Base-by-base conservation (phyloP, 2,329 filamentous ascomycete genomes). In the Truncatella angustata region DNA sequence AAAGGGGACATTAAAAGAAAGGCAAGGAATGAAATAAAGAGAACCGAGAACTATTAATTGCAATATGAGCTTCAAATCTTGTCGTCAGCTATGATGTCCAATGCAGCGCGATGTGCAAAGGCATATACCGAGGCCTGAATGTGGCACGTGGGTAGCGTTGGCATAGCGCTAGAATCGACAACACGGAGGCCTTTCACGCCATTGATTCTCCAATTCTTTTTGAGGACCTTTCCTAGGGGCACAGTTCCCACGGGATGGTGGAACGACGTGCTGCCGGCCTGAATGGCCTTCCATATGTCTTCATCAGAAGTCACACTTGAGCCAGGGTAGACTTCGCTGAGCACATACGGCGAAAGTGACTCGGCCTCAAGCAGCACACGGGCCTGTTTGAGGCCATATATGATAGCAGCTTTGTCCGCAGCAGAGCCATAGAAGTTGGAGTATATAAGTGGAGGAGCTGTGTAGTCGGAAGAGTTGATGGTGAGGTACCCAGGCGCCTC, bases 401-500 rank as follows among this genome's bases (percentile, higher is more conserved):
- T 46, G 24, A 46, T 34, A 26, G 43, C 43, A n/a, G 43, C 43
- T 26, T 46, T 46, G 43, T 46, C 43, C n/a, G 43, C 43, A 9
- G 24, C 43, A 16, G 24, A 14, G 7, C 43, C 43, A n/a, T 34
- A 46, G 43, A 30, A 46, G 28, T 46, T 46, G 6, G 43, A 10
- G 16, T 11, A n/a, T 6, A 46, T 16, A 2, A 46, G 11, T 16
- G 43, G 43, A n/a, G 10, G 11, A 26, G 11, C 43, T 20, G 7
- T 4, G 10, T 46, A 46, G 43, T 46, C 16, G 28, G 2, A 5
- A 10, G 43, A 46, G 4, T 30, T 12, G 7, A 46, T 10, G 4
- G 11, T 16, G 10, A 46, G 7, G 14, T 18, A 18, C 6, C 43
- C 43, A n/a, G 12, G 11, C 10, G 11, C 7, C 10, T 46, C 43